Percentiles rank a stretch among this genome's conserved stretches.
These are phyloP conservation scores for Arthrobotrys iridis DNA, from an alignment of 2,329 filamentous ascomycete genomes.

Conservation along the genomic window DNA sequence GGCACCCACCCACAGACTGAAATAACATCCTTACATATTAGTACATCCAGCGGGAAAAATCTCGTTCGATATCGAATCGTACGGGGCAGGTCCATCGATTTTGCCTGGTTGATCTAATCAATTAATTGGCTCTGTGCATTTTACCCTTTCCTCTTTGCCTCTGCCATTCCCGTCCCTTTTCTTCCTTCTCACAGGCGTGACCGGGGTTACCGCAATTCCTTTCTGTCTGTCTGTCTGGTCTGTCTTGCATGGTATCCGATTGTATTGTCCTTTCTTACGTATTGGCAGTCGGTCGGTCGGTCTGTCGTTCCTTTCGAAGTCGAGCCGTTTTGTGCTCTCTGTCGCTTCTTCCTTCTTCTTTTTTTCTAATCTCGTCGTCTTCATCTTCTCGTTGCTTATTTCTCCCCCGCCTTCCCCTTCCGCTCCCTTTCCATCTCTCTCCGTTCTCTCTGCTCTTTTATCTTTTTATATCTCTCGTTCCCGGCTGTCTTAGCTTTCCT, in stretches of 20 bases:
- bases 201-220: too few relatives aligned
- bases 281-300: neutral
- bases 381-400: constrained; percentile 23
- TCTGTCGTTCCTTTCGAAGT: neutral
- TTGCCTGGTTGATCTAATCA: neutral
- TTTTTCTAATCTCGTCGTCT: neutral
- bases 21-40: too few relatives aligned
- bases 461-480: constrained; percentile 10
- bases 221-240: neutral
- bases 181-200: neutral
- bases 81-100: neutral
- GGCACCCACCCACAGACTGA: neutral
- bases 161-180: constrained; percentile 2
- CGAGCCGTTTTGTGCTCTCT: too few relatives aligned
- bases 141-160: neutral
- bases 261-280: constrained; percentile 14
- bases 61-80: neutral
- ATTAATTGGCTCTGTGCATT: constrained; percentile 1
- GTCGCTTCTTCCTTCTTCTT: neutral
- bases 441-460: constrained; percentile 5
- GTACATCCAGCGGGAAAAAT: too few relatives aligned
- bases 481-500: neutral
- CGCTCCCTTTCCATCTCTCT: constrained; percentile 4
- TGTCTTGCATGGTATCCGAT: neutral
- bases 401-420: neutral